phyloP scores from a whole-genome alignment of 352 stramenopile genomes.

The Phytopythium mirpurense region DNA sequence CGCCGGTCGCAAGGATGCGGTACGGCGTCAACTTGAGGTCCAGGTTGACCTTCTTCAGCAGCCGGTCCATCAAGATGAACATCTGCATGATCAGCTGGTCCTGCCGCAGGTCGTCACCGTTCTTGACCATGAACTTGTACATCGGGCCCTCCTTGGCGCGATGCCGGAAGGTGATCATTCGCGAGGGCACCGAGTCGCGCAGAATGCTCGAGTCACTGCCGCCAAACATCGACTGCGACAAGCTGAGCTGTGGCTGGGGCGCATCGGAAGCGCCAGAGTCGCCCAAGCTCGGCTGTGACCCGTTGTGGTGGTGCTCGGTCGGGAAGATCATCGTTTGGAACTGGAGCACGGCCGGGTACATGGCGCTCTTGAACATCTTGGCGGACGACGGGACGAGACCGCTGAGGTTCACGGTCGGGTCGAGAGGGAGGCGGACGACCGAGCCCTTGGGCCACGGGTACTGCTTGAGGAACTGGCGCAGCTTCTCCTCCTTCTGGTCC shows the following conservation, averaged over 20 bases:
- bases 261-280: conserved; percentile 14
- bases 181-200: conserved; percentile 67
- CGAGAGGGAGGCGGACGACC: conserved; percentile 83
- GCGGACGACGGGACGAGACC: conserved; percentile 89
- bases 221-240: conserved; percentile 43
- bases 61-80: conserved; percentile 98
- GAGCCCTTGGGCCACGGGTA: conserved; percentile 71
- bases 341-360: conserved; percentile 97
- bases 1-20: conserved; percentile 80
- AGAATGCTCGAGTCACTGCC: conserved; percentile 43
- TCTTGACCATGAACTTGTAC: conserved; percentile 99
- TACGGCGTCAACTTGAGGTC: conserved; percentile 98
- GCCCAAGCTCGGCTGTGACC: conserved; percentile 5
- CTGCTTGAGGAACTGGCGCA: conserved; percentile 88
- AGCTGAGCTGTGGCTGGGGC: conserved; percentile 12
- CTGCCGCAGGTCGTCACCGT: conserved; percentile 98
- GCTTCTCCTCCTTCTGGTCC: conserved; percentile 94
- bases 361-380: conserved; percentile 97
- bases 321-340: conserved; percentile 86
- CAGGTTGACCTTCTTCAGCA: conserved; percentile 98
- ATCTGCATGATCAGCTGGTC: conserved; percentile 99
- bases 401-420: conserved; percentile 80
- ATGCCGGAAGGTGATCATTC: conserved; percentile 74
- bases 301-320: conserved; percentile 28
- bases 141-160: conserved; percentile 78